Evolutionary conservation across 2,329 filamentous ascomycete species (phyloP), one percentile per base, ranked within the genome.

Genomic region (Gremmenia infestans): DNA sequence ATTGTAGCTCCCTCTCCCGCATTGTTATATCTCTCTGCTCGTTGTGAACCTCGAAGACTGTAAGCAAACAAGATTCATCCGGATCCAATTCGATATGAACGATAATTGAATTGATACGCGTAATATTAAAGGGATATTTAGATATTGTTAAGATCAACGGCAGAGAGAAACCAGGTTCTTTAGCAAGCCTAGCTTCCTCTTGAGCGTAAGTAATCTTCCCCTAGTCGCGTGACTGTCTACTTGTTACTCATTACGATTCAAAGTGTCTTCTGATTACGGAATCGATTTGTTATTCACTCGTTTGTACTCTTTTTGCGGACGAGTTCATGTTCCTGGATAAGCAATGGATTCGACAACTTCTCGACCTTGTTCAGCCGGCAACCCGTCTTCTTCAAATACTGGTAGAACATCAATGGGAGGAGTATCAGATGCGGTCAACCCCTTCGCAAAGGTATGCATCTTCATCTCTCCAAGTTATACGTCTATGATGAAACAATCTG

Each of bases 401-500:
- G 1, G 22, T 28, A 35, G 53, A 49, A 22, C 37, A 40, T 53
- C n/a, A 37, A 48, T 12, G 23, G n/a, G 25, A 37, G 28, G 35
- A 8, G 35, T 32, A 32, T 32, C 28, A 32, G 28, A 32, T 32
- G 8, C 28, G 37, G 19, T n/a, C 8, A 28, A 15, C 58, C 52
- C 50, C 54, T 36, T 49, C 39, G 2, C 15, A 40, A 9, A 50
- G 35, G 50, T 51, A 22, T 51, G 23, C n/a, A 9, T 42, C 32
- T 37, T 9, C 19, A 8, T 17, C 35, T 12, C 4, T 17, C 22
- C 3, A n/a, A 2, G 22, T n/a, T 1, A 28, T 17, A 54, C 60
- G 64, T 68, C 71, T 55, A 76, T 80, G 81, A 84, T 83, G 80
- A 77, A 68, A 45, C 17, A 59, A 68, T 71, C 67, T 81, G 81